These are phyloP conservation scores for Dothiorella sarmentorum DNA, from an alignment of 2,329 filamentous ascomycete genomes.

Conservation along the genomic window DNA sequence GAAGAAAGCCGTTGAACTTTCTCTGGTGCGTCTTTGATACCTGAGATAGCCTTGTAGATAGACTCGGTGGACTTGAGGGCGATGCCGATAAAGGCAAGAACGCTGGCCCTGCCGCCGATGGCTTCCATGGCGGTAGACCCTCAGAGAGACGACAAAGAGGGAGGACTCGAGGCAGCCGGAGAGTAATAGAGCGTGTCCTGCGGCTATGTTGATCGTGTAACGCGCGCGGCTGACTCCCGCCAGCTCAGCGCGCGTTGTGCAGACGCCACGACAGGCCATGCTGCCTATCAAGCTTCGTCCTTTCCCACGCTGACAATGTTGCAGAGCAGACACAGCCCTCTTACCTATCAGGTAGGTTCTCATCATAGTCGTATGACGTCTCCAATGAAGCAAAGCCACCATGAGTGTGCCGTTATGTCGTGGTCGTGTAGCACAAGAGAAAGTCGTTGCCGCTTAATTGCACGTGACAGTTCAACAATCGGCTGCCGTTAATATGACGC, in stretches of 20 bases:
- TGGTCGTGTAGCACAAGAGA: not conserved
- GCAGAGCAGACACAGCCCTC: not conserved
- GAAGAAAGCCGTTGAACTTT: not conserved
- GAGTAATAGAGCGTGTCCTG: not conserved
- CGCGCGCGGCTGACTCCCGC: not conserved
- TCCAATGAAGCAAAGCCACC: no score
- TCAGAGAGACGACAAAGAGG: not conserved
- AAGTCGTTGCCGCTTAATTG: not conserved
- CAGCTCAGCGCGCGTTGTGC: not conserved
- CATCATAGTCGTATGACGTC: no score
- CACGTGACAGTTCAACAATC: not conserved
- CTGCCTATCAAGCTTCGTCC: not conserved
- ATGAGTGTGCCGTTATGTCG: not conserved
- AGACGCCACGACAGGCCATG: not conserved
- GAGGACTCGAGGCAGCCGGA: not conserved
- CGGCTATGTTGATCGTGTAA: not conserved
- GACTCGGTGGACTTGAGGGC: conserved; percentile 5
- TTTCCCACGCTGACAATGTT: not conserved
- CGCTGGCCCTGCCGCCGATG: not conserved
- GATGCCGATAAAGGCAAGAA: conserved; percentile 2
- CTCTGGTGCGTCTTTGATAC: not conserved
- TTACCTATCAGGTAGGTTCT: not conserved
- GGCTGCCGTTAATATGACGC: no score
- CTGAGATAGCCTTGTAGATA: not conserved
- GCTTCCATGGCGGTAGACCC: not conserved